Percentiles rank a stretch among this genome's conserved stretches.
Evolutionary conservation across 176 grass and related monocot genomes (phyloP).

Genomic region (Hyparrhenia diplandra): DNA sequence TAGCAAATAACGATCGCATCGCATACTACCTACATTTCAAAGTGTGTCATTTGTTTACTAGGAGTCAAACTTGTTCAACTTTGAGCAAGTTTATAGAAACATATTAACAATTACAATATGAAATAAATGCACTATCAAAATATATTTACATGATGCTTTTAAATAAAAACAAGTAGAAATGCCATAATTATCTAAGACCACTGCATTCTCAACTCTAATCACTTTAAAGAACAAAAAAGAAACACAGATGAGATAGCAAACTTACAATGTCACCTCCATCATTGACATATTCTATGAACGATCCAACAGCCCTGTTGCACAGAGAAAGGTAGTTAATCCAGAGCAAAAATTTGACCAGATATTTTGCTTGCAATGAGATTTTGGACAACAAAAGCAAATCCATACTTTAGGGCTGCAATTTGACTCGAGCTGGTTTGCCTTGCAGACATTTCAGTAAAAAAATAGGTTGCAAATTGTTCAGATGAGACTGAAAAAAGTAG

Average conservation of each 20-base stretch:
- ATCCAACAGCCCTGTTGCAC: conserved; percentile 88
- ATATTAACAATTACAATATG: not conserved
- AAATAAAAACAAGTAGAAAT: not conserved
- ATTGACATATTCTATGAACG: conserved; percentile 97
- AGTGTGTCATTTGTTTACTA: not conserved
- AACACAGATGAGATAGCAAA: conserved; percentile 4
- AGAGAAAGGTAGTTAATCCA: conserved; percentile 21
- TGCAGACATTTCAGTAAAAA: conserved; percentile 90
- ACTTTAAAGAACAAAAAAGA: not conserved
- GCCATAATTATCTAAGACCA: not conserved
- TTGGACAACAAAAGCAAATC: conserved; percentile 14
- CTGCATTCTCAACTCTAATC: not conserved
- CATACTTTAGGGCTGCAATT: conserved; percentile 93
- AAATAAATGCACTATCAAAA: not conserved
- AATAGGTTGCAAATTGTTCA: conserved; percentile 79
- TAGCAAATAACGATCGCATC: not conserved
- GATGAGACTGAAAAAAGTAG: conserved; percentile 89
- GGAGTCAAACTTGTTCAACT: not conserved
- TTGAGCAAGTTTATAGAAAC: not conserved
- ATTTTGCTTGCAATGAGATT: conserved; percentile 1
- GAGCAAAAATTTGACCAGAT: conserved; percentile 11
- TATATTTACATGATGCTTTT: not conserved
- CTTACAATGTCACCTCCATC: conserved; percentile 90
- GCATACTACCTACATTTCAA: not conserved
- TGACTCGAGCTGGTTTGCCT: conserved; percentile 78